Conservation (phyloP, 768 basidiomycete genomes). For the Mycena capillaripes region DNA sequence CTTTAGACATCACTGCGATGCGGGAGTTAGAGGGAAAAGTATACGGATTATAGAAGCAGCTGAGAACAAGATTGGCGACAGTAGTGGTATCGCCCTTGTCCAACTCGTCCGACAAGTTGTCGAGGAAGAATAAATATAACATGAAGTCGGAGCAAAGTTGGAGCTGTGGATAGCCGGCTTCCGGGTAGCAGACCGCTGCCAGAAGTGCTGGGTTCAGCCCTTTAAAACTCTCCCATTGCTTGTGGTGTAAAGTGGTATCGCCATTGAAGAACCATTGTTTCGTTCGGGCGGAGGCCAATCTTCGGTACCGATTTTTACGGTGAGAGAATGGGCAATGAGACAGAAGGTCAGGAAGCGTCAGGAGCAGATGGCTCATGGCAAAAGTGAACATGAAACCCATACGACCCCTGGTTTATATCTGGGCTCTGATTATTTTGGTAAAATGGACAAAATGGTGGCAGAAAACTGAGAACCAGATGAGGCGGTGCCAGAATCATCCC, state of each 20-base stretch:
- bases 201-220: conserved; percentile 1
- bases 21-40: background rate
- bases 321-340: background rate
- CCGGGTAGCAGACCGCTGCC: conserved; percentile 4
- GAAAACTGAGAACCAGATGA: no score
- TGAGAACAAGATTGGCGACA: conserved; percentile 4
- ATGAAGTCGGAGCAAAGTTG: conserved; percentile 10
- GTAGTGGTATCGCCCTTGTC: conserved; percentile 5
- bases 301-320: background rate
- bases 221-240: background rate
- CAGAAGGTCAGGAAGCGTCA: background rate
- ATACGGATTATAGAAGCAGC: background rate
- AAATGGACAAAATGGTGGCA: background rate
- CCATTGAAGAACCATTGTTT: background rate
- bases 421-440: background rate
- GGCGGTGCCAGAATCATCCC: no score
- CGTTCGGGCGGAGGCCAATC: background rate
- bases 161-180: conserved; percentile 1
- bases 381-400: background rate
- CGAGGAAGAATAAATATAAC: conserved; percentile 12
- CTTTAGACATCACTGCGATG: background rate
- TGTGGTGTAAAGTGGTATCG: background rate
- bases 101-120: conserved; percentile 9
- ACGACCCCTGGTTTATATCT: no score
- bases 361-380: background rate